Conservation (phyloP, 2,329 filamentous ascomycete genomes). For the Neopestalotiopsis sp. region DNA sequence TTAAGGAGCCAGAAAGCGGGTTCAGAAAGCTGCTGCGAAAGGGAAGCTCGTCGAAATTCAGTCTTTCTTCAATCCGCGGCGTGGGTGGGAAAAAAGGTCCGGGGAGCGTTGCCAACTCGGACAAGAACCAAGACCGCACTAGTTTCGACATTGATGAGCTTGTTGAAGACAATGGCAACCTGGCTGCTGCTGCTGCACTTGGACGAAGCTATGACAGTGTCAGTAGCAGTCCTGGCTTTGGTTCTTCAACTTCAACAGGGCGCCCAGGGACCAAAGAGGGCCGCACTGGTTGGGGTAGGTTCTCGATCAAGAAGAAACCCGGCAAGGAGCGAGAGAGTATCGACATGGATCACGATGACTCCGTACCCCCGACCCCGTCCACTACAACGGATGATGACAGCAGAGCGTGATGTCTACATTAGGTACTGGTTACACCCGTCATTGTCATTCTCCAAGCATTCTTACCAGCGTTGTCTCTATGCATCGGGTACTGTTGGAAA, state of each 20-base stretch:
- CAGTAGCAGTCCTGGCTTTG: conserved; percentile 61
- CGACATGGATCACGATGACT: conserved; percentile 53
- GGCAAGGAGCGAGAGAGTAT: conserved; percentile 62
- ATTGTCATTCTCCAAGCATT: conserved; percentile 4
- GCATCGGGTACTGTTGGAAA: neutral
- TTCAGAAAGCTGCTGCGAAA: conserved; percentile 68
- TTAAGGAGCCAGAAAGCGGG: conserved; percentile 61
- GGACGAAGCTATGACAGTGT: conserved; percentile 63
- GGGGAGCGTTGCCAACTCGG: conserved; percentile 62
- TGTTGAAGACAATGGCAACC: conserved; percentile 46
- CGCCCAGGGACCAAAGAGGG: conserved; percentile 49
- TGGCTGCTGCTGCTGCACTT: conserved; percentile 29
- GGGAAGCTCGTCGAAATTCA: conserved; percentile 70
- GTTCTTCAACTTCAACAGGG: conserved; percentile 50
- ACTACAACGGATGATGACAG: conserved; percentile 24
- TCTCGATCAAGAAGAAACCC: conserved; percentile 64
- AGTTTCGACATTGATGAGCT: conserved; percentile 66
- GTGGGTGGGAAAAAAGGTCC: conserved; percentile 63
- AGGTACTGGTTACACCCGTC: neutral
- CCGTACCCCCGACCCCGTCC: conserved; percentile 28
- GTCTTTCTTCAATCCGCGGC: conserved; percentile 57
- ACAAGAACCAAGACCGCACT: conserved; percentile 62
- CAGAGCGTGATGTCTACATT: neutral
- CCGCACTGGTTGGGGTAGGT: conserved; percentile 54
- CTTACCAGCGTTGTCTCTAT: neutral